These are phyloP conservation scores for Monosporascus sp. DNA, from an alignment of 2,329 filamentous ascomycete genomes.

Conservation along the genomic window DNA sequence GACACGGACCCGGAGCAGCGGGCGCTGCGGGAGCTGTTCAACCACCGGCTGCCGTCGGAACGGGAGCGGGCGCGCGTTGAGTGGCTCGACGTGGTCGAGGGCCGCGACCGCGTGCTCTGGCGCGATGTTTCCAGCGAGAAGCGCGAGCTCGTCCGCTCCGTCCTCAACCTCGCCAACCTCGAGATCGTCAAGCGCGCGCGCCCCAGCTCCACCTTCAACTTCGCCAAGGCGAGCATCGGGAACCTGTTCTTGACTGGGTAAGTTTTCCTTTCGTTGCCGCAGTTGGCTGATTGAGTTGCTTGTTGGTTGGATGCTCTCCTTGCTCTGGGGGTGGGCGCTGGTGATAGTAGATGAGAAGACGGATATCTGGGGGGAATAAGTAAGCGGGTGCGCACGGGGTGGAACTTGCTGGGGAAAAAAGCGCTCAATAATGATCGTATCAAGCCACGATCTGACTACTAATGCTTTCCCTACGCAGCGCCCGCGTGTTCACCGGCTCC, in stretches of 20 bases:
- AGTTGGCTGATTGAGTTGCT: background rate
- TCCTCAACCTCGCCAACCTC: conserved; percentile 70
- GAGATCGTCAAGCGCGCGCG: conserved; percentile 74
- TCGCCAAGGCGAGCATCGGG: conserved; percentile 68
- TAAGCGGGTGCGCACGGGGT: no score
- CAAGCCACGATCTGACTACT: background rate
- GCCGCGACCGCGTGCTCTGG: conserved; percentile 69
- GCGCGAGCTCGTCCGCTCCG: conserved; percentile 70
- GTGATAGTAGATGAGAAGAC: no score
- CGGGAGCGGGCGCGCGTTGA: conserved; percentile 60
- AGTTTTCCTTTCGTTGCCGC: conserved; percentile 2
- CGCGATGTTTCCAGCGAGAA: conserved; percentile 63
- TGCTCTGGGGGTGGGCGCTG: background rate
- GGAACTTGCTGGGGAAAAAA: no score
- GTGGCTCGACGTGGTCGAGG: conserved; percentile 88
- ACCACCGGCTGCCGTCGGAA: conserved; percentile 69
- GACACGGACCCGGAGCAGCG: conserved; percentile 57
- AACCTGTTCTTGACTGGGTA: conserved; percentile 75
- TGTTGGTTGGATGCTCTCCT: background rate
- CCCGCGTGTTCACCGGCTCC: conserved; percentile 83
- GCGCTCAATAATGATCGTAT: no score
- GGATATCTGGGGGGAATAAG: no score
- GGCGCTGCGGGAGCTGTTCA: conserved; percentile 80
- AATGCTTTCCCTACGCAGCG: conserved; percentile 30
- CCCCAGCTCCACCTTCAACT: conserved; percentile 71